These are phyloP conservation scores for Colletotrichum sp. DNA, from an alignment of 2,329 filamentous ascomycete genomes.

Conservation along the genomic window DNA sequence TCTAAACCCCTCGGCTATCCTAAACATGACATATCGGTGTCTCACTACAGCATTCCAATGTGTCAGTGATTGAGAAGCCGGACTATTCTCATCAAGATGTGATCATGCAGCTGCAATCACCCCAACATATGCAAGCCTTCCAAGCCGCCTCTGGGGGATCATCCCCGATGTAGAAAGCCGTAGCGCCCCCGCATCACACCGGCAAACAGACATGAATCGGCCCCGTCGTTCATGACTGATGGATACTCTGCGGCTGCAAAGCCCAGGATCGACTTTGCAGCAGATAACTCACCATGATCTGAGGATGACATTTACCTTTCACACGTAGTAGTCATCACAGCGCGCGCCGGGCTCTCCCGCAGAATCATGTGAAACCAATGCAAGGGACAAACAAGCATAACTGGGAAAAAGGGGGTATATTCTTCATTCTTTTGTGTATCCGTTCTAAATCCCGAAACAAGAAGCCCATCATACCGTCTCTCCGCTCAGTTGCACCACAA, in stretches of 20 bases:
- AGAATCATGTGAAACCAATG: neutral
- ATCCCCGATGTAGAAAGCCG: neutral
- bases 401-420: slow-evolving; percentile 12
- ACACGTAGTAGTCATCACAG: neutral
- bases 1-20: neutral
- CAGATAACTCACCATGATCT: neutral
- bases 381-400: neutral
- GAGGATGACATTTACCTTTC: neutral
- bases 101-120: neutral
- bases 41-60: neutral
- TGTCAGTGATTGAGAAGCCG: neutral
- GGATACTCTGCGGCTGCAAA: neutral
- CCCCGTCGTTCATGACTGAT: neutral
- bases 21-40: neutral
- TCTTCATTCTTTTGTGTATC: slow-evolving; percentile 9
- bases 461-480: neutral
- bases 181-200: neutral
- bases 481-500: slow-evolving; percentile 66
- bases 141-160: neutral
- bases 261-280: neutral
- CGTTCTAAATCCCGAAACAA: slow-evolving; percentile 4
- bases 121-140: neutral
- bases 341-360: neutral
- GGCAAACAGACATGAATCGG: neutral
- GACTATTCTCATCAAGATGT: neutral